Evolutionary conservation across 176 grass and related monocot species (phyloP).

Genomic region (Themeda triandra): DNA sequence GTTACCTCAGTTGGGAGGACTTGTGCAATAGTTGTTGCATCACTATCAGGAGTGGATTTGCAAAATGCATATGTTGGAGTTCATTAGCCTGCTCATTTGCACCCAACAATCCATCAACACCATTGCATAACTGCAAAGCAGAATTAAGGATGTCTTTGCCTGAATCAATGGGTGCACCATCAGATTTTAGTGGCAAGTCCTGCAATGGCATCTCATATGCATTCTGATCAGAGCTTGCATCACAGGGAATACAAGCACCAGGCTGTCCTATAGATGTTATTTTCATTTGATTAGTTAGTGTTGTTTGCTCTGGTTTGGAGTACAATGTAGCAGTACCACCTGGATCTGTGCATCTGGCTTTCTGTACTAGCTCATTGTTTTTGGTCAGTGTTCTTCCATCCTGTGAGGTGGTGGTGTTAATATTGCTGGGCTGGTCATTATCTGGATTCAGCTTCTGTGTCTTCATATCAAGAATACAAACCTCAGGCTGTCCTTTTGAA

Average conservation of each 20-base stretch:
- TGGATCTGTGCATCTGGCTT: conserved; percentile 3
- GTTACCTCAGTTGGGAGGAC: conserved; percentile 26
- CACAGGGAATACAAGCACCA: background rate
- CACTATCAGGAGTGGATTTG: background rate
- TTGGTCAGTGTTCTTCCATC: background rate
- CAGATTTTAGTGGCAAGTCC: conserved; percentile 11
- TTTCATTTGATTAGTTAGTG: background rate
- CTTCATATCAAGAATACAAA: conserved; percentile 15
- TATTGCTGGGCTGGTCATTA: background rate
- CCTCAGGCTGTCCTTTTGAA: conserved; percentile 3
- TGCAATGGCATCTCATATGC: conserved; percentile 25
- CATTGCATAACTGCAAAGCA: background rate
- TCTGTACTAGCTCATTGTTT: conserved; percentile 32
- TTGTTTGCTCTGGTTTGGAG: conserved; percentile 17
- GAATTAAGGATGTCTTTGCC: background rate
- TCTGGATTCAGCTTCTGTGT: background rate
- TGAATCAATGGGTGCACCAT: conserved; percentile 10
- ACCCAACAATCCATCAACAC: background rate
- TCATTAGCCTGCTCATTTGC: background rate
- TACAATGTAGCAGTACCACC: conserved; percentile 13
- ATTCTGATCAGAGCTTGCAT: conserved; percentile 19
- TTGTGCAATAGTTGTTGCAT: background rate
- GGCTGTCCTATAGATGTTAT: conserved; percentile 3
- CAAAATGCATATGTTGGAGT: background rate
- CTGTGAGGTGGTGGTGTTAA: background rate